These are phyloP conservation scores for Eutrema salsugineum DNA, from an alignment of 441 rosid species.

Conservation along the genomic window DNA sequence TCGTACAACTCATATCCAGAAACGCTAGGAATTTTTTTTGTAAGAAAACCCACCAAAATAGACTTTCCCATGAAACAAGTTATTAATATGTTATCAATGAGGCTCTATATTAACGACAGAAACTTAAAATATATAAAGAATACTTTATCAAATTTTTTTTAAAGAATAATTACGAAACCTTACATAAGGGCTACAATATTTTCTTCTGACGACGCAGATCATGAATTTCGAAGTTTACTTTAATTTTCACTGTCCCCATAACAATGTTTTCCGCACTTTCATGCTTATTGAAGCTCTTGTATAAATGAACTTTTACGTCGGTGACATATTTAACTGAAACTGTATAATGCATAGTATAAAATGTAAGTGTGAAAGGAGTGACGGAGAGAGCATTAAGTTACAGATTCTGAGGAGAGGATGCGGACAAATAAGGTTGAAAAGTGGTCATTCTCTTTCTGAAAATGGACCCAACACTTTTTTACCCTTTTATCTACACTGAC, in stretches of 20 bases:
- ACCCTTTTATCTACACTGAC: slow-evolving; percentile 13
- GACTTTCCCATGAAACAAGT: neutral
- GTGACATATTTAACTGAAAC: neutral
- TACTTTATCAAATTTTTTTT: no score
- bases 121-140: neutral
- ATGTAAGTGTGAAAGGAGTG: neutral
- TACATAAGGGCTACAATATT: no score
- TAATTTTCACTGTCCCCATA: no score
- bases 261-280: neutral
- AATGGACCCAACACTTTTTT: slow-evolving; percentile 20
- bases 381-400: neutral
- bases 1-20: slow-evolving; percentile 8
- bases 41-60: neutral
- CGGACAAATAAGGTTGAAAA: slow-evolving; percentile 6
- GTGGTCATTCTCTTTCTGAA: slow-evolving; percentile 16
- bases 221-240: no score
- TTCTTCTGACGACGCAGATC: no score
- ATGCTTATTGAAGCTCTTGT: neutral
- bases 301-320: neutral
- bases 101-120: neutral
- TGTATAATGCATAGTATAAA: neutral
- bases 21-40: neutral
- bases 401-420: slow-evolving; percentile 6
- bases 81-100: neutral
- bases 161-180: no score